Evolutionary conservation across 192 early-diverging fungal genomes (phyloP), one percentile per base, ranked within the genome.

Genomic region (Phlyctochytrium bullatum): DNA sequence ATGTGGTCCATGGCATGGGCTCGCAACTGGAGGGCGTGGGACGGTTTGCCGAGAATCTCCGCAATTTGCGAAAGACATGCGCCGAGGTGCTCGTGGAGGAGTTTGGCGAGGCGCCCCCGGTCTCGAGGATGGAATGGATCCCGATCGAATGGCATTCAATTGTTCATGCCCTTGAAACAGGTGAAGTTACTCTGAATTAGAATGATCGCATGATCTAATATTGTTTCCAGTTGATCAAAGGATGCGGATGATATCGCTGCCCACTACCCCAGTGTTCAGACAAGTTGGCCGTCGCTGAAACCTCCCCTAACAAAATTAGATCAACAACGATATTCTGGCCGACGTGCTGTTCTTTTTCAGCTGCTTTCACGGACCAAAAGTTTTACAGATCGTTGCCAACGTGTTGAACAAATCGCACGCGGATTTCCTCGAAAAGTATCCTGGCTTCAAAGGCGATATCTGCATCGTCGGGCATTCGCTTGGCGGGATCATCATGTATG

Each of bases 1-100:
- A 79, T 64, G 68, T 82, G 17, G 73, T 82, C 28, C 80, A 82
- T 53, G 80, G 80, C 17, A 82, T 82, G 80, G 73, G 73, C 4
- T 54, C 58, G 23, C 60, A 64, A 20, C 30, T 57, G 12, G 66
- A 71, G 36, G 51, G 47, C 2, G 57, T 52, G 27, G 68, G 68
- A 10, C 36, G 32, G 34, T 76, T 70, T 32, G 50, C 52, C 34
- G 31, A 67, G 36, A 71, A 72, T 52, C 47, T 78, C 20, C 65
- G 23, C 3, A 34, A 74, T 29, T 68, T 82, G 12, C 71, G 74
- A 1, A 61, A 62, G 33, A 67, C 73, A 0, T 73, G 71, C 64
- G 47, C 27, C 20, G 74, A 77, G 27, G 75, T 77, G 27, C 12
- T 76, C 25, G 54, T 16, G 12, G 77, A 77, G 36, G 80, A 82